phyloP scores from a whole-genome alignment of 345 rosid genomes.

The Brassica cretica region DNA sequence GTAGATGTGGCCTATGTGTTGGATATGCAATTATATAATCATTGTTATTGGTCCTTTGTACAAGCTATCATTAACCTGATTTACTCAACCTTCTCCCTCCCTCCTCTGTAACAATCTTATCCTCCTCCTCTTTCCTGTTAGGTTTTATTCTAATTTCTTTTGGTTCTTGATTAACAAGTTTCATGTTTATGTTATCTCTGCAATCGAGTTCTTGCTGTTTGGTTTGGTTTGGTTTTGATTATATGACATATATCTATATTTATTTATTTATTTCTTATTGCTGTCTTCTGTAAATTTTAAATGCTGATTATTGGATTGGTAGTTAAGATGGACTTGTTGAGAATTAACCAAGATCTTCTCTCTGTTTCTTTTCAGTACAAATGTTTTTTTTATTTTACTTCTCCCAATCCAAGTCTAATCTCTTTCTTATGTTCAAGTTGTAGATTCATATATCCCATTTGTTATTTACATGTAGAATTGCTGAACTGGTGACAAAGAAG shows the following conservation, averaged over 20 bases:
- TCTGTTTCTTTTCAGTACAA: neutral
- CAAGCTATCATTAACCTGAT: slow-evolving; percentile 20
- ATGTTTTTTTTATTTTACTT: neutral
- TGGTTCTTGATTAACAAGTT: slow-evolving; percentile 8
- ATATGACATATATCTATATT: neutral
- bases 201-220: slow-evolving; percentile 9
- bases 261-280: neutral
- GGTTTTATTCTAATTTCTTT: slow-evolving; percentile 13
- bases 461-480: slow-evolving; percentile 23
- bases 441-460: neutral
- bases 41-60: slow-evolving; percentile 40
- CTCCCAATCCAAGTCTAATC: neutral
- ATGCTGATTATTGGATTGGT: neutral
- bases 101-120: slow-evolving; percentile 28
- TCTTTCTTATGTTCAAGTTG: neutral
- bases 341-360: neutral
- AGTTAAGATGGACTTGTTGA: neutral
- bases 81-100: slow-evolving; percentile 22
- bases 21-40: slow-evolving; percentile 23
- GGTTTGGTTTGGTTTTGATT: neutral
- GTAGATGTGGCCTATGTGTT: slow-evolving; percentile 20
- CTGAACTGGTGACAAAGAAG: slow-evolving; percentile 23
- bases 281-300: neutral
- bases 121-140: slow-evolving; percentile 16
- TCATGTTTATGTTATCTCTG: neutral